A percentile compares a stretch with the other conserved stretches of the same genome.
phyloP scores from a whole-genome alignment of 2,329 filamentous ascomycete genomes.

The Aspergillus pseudotamarii region DNA sequence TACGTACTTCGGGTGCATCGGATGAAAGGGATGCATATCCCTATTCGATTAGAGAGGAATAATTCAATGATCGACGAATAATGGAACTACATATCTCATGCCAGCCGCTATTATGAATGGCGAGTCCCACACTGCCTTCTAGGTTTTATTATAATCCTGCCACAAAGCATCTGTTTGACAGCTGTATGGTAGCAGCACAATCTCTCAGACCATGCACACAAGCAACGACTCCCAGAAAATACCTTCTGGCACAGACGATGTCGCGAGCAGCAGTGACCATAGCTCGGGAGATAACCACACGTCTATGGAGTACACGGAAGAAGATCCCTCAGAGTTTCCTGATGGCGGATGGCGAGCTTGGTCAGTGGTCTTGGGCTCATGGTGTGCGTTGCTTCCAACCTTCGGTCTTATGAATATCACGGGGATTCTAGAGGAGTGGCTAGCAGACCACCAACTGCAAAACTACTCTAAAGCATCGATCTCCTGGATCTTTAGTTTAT shows the following conservation, averaged over 20 bases:
- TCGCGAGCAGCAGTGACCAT: background rate
- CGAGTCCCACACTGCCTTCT: background rate
- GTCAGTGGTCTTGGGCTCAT: conserved; percentile 42
- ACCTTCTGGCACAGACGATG: background rate
- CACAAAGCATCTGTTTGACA: no score
- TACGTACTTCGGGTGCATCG: background rate
- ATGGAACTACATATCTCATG: background rate
- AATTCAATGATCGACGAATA: background rate
- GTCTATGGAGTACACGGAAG: background rate
- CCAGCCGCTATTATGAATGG: background rate
- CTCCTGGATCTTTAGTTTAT: conserved; percentile 40
- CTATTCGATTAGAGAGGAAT: background rate
- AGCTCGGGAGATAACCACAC: background rate
- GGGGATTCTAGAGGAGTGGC: conserved; percentile 36
- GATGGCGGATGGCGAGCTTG: conserved; percentile 44
- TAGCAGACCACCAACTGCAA: conserved; percentile 32
- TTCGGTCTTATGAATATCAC: conserved; percentile 40
- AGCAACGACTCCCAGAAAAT: background rate
- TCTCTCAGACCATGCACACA: background rate
- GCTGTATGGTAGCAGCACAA: background rate
- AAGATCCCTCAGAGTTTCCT: conserved; percentile 21
- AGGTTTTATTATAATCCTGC: background rate
- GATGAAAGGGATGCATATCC: background rate
- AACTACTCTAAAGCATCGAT: conserved; percentile 32
- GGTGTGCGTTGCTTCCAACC: conserved; percentile 36